Conservation (phyloP, 495 filamentous ascomycete species). For the Neurospora intermedia region DNA sequence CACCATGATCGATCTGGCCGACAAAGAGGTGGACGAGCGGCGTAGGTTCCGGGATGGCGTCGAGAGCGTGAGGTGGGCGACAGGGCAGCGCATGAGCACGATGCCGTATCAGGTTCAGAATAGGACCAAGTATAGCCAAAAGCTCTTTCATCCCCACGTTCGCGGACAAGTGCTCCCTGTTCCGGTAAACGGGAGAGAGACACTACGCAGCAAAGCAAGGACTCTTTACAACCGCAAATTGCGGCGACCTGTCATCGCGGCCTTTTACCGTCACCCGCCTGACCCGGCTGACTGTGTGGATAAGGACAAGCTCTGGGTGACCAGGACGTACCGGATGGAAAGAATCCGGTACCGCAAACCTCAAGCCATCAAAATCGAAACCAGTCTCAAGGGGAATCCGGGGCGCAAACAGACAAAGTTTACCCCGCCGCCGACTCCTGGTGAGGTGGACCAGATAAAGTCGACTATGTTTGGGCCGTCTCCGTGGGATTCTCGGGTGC, state of each 20-base stretch:
- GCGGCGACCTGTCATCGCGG: not conserved
- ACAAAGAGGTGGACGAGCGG: not conserved
- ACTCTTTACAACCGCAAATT: not conserved
- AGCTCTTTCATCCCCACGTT: not conserved
- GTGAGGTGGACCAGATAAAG: not conserved
- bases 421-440: not conserved
- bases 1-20: constrained; percentile 1
- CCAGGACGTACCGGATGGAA: not conserved
- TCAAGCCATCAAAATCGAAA: not conserved
- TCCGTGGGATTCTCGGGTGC: not conserved
- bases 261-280: not conserved
- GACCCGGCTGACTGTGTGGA: not conserved
- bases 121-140: not conserved
- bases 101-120: not conserved
- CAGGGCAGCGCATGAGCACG: not conserved
- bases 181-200: not conserved
- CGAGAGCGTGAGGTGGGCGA: not conserved
- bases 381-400: not conserved
- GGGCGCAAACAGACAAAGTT: not conserved
- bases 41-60: not conserved
- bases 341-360: not conserved
- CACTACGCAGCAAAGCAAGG: not conserved
- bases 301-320: not conserved
- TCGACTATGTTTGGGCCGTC: not conserved
- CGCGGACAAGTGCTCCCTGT: not conserved